Evolutionary conservation across 306 rosid genomes (phyloP).

Genomic region (Hippophae gyantsensis): DNA sequence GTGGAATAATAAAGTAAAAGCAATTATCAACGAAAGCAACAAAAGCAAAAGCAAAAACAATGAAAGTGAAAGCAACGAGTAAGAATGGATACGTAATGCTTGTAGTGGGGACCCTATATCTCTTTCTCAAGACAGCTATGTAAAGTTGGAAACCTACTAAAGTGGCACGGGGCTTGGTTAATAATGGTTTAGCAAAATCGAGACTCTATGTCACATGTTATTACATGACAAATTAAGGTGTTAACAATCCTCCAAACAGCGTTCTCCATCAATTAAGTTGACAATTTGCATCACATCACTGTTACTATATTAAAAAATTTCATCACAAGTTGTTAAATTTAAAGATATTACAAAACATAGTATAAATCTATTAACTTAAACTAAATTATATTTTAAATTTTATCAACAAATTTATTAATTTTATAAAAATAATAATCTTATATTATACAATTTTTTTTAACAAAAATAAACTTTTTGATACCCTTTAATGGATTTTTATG

Average conservation of each 20-base stretch:
- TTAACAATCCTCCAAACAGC: constrained; percentile 3
- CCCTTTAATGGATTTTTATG: too few species aligned
- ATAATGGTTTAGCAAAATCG: constrained; percentile 13
- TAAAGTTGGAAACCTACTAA: constrained; percentile 9
- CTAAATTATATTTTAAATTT: too few species aligned
- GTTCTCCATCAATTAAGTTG: neutral
- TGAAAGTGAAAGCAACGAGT: constrained; percentile 10
- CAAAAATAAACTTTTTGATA: too few species aligned
- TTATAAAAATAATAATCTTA: too few species aligned
- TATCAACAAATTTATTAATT: too few species aligned
- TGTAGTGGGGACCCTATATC: constrained; percentile 12
- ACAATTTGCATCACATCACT: constrained; percentile 3
- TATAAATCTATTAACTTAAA: too few species aligned
- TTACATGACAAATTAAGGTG: constrained; percentile 2
- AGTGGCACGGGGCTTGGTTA: constrained; percentile 15
- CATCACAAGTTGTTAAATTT: too few species aligned
- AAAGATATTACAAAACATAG: too few species aligned
- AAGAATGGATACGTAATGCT: constrained; percentile 3
- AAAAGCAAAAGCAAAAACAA: constrained; percentile 16
- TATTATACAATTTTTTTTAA: too few species aligned
- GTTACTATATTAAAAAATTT: neutral
- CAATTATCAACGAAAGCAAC: constrained; percentile 19
- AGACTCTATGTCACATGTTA: neutral
- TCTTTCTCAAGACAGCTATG: neutral
- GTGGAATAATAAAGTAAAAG: constrained; percentile 22